phyloP scores from a whole-genome alignment of 2,329 filamentous ascomycete species.

The Scorias spongiosa region DNA sequence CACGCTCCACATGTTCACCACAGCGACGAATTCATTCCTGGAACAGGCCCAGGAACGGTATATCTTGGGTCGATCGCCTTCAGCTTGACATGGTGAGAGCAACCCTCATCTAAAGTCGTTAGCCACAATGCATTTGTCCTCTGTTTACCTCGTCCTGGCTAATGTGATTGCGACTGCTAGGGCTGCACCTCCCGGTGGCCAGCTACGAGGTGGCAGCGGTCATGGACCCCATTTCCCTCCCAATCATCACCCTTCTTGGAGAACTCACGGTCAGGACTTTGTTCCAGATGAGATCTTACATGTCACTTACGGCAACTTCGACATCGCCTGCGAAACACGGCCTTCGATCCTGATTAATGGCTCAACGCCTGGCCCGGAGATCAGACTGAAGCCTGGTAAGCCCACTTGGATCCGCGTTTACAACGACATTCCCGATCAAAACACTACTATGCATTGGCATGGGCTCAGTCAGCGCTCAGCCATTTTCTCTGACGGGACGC shows the following conservation, averaged over 20 bases:
- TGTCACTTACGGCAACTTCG: conserved; percentile 27
- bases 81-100: too few species aligned
- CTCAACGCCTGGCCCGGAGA: conserved; percentile 35
- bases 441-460: conserved; percentile 56
- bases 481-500: conserved; percentile 50
- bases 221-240: conserved; percentile 10
- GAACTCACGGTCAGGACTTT: conserved; percentile 6
- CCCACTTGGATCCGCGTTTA: conserved; percentile 43
- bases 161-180: too few species aligned
- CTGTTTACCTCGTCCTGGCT: too few species aligned
- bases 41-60: too few species aligned
- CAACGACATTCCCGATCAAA: conserved; percentile 38
- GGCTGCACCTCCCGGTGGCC: too few species aligned
- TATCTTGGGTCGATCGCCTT: too few species aligned
- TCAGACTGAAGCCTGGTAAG: conserved; percentile 32
- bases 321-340: conserved; percentile 31
- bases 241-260: conserved; percentile 8
- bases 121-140: too few species aligned
- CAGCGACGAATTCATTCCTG: too few species aligned
- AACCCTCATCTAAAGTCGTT: too few species aligned
- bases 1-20: too few species aligned
- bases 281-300: conserved; percentile 33
- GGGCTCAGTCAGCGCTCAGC: conserved; percentile 44
- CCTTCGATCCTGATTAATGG: conserved; percentile 38
- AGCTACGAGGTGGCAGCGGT: background rate